Base-by-base conservation (phyloP, 352 stramenopile genomes). In the Globisporangium perplexum region DNA sequence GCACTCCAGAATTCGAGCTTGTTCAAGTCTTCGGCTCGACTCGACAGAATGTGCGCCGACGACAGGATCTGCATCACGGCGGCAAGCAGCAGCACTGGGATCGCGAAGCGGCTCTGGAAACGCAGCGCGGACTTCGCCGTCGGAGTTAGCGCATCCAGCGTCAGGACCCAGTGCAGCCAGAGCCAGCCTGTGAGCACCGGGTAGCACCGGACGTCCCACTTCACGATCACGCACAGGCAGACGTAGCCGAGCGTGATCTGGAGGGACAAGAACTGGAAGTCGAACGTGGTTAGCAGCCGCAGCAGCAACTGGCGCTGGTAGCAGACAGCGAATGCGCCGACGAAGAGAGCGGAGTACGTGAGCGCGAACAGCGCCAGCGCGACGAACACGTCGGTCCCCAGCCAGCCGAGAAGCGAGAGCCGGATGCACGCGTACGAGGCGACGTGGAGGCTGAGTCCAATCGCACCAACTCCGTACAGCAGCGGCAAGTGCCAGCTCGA, bases 251-350 rank as follows among this genome's bases (percentile, higher is more conserved):
- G 30, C 15, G 48, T 57, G 33, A 70, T 39, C 50, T 75, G 67
- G 8, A 63, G 26, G 20, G 67, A 63, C 17, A 72, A n/a, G 47
- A 70, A 75, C 4, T 47, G 45, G n/a, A 72, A 69, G 53, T 75
- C 64, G 53, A 75, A 75, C 28, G 60, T 66, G 12, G 30, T 42
- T 24, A 47, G 22, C 1, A 59, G 53, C 5, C 44, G 35, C 18
- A 18, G 15, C 6, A 59, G 36, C 7, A 59, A 38, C 24, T 53
- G 44, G 14, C 33, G 45, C 36, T 59, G 53, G 23, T 53, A 28
- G 17, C 62, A 31, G 5, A 35, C 35, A 2, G 51, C 33, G 0
- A 50, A 24, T 8, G 43, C 42, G n/a, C 12, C 46, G 38, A 26
- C 59, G 47, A 68, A 70, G 17, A 59, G 17, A 1, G 53, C 18